Evolutionary conservation across 208 protist genomes (phyloP).

Genomic region (Acanthamoeba quina): DNA sequence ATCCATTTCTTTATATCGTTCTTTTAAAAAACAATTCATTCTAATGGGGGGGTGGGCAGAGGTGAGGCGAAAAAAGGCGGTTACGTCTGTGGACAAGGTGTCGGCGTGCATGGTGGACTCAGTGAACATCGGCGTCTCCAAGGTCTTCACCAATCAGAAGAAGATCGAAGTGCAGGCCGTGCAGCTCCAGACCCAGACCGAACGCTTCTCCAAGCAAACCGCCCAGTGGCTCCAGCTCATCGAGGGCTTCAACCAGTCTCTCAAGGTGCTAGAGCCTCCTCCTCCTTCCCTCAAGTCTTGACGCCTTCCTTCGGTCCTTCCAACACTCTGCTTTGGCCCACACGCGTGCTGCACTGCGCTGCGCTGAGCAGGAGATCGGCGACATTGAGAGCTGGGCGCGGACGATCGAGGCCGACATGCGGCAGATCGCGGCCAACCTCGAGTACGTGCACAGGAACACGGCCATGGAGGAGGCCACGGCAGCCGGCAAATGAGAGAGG

Average conservation of each 20-base stretch:
- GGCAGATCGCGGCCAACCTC: slow-evolving; percentile 62
- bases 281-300: background rate
- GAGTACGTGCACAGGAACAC: slow-evolving; percentile 75
- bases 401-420: slow-evolving; percentile 74
- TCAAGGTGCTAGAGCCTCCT: slow-evolving; percentile 63
- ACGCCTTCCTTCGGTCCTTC: background rate
- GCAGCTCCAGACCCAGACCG: slow-evolving; percentile 71
- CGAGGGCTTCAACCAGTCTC: slow-evolving; percentile 75
- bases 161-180: slow-evolving; percentile 72
- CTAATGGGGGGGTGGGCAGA: slow-evolving; percentile 17
- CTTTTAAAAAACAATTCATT: background rate
- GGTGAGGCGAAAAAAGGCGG: slow-evolving; percentile 58
- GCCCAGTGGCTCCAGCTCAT: slow-evolving; percentile 74
- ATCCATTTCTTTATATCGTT: background rate
- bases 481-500: background rate
- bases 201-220: slow-evolving; percentile 70
- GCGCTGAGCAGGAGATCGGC: slow-evolving; percentile 54
- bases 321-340: background rate
- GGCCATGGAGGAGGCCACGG: slow-evolving; percentile 51
- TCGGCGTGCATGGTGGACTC: slow-evolving; percentile 72
- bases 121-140: slow-evolving; percentile 75
- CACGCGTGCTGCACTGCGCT: background rate
- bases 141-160: slow-evolving; percentile 75
- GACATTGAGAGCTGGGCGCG: slow-evolving; percentile 75
- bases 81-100: slow-evolving; percentile 67